A percentile compares a stretch with the other conserved stretches of the same genome.
These are phyloP conservation scores for Nothophoma quercina DNA, from an alignment of 2,329 filamentous ascomycete species.

Conservation along the genomic window DNA sequence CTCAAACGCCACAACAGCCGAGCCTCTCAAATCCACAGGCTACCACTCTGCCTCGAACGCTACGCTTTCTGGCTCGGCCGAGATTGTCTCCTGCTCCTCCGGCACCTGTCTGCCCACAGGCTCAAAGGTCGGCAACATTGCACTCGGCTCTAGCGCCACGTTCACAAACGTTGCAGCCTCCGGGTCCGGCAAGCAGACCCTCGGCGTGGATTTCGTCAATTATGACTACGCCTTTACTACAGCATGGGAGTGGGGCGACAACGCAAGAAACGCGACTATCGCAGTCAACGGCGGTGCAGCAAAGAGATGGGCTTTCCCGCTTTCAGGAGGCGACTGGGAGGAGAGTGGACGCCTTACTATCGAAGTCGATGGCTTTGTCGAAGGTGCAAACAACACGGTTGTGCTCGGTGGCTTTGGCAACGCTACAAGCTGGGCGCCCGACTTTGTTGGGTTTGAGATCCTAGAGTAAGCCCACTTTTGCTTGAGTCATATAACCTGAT, in stretches of 20 bases:
- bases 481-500: too few relatives aligned
- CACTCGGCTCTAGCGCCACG: slow-evolving; percentile 31
- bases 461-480: slow-evolving; percentile 25
- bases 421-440: slow-evolving; percentile 26
- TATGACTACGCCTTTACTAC: slow-evolving; percentile 51
- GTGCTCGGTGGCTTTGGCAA: slow-evolving; percentile 28
- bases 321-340: slow-evolving; percentile 52
- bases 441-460: slow-evolving; percentile 42
- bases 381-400: slow-evolving; percentile 33
- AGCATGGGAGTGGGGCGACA: slow-evolving; percentile 42
- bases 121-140: slow-evolving; percentile 46
- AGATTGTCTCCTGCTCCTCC: slow-evolving; percentile 29
- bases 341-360: slow-evolving; percentile 36
- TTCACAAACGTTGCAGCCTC: slow-evolving; percentile 38
- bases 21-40: slow-evolving; percentile 20
- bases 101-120: slow-evolving; percentile 40
- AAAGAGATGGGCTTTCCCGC: slow-evolving; percentile 49
- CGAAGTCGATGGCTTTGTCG: slow-evolving; percentile 37
- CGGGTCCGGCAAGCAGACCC: slow-evolving; percentile 37
- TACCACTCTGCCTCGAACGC: slow-evolving; percentile 47
- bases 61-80: slow-evolving; percentile 41
- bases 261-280: slow-evolving; percentile 49
- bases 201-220: slow-evolving; percentile 52
- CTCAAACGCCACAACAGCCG: slow-evolving; percentile 36
- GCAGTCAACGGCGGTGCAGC: slow-evolving; percentile 48